Percentiles rank a stretch among this genome's conserved stretches.
Evolutionary conservation across 2,329 filamentous ascomycete species (phyloP).

Genomic region (Exophiala xenobiotica): DNA sequence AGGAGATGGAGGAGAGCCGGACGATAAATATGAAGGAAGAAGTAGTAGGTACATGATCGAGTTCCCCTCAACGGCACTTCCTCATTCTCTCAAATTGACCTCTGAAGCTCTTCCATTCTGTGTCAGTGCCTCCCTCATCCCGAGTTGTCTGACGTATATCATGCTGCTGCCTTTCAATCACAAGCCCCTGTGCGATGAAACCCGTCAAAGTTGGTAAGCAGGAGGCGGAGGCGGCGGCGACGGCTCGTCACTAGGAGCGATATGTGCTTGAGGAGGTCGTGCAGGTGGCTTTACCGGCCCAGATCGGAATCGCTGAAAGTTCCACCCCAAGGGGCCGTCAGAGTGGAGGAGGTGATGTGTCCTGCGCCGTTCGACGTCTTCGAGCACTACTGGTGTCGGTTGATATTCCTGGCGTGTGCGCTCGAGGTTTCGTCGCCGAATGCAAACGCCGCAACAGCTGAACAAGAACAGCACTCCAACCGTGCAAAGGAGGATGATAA

Average conservation of each 20-base stretch:
- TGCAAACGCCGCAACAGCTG: background rate
- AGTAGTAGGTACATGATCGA: slow-evolving; percentile 4
- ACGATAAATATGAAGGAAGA: slow-evolving; percentile 32
- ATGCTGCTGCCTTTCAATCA: too few relatives aligned
- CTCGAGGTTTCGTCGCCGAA: background rate
- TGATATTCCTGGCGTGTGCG: background rate
- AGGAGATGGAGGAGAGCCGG: slow-evolving; percentile 31
- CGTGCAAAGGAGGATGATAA: background rate
- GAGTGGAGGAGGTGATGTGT: background rate
- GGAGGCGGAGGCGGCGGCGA: too few relatives aligned
- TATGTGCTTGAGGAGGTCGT: background rate
- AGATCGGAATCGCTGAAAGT: background rate
- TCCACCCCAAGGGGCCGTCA: background rate
- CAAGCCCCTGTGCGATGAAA: too few relatives aligned
- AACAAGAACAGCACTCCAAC: background rate
- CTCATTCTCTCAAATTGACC: too few relatives aligned
- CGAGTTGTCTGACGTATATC: too few relatives aligned
- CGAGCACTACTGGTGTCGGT: background rate
- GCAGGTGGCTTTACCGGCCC: background rate
- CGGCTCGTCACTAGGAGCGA: background rate
- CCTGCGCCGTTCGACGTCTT: background rate
- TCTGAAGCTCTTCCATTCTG: too few relatives aligned
- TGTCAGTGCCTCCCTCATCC: too few relatives aligned
- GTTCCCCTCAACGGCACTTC: background rate
- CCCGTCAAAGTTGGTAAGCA: background rate